Percentiles rank a stretch among this genome's conserved stretches.
phyloP scores from a whole-genome alignment of 768 basidiomycete species.

The Serendipita sp. region DNA sequence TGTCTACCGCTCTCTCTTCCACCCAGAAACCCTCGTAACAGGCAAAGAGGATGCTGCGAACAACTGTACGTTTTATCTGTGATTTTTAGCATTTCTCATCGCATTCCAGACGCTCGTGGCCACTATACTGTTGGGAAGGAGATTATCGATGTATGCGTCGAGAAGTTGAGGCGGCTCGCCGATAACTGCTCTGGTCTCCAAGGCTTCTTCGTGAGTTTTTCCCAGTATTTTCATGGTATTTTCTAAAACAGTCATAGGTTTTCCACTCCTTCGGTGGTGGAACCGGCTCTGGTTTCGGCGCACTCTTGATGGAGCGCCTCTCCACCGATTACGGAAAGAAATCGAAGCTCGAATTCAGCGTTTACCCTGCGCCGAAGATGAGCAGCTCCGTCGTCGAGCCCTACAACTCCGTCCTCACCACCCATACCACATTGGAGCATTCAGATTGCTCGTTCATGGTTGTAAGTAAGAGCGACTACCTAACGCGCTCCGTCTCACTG shows the following conservation, averaged over 20 bases:
- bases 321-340: conserved; percentile 93
- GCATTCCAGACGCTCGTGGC: conserved; percentile 73
- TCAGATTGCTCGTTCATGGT: conserved; percentile 99
- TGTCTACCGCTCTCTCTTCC: conserved; percentile 92
- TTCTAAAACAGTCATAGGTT: conserved; percentile 20
- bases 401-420: conserved; percentile 95
- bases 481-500: conserved; percentile 8
- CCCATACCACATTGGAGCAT: conserved; percentile 97
- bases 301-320: conserved; percentile 89
- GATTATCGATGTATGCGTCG: conserved; percentile 91
- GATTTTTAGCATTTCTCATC: conserved; percentile 8
- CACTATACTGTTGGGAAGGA: conserved; percentile 99
- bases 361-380: conserved; percentile 89
- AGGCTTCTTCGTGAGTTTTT: conserved; percentile 68
- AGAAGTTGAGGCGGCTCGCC: conserved; percentile 88
- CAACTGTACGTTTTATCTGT: conserved; percentile 58
- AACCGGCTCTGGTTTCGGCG: conserved; percentile 98
- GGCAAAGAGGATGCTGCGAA: conserved; percentile 99
- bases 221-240: neutral
- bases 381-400: conserved; percentile 97
- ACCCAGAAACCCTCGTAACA: conserved; percentile 94
- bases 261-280: conserved; percentile 99
- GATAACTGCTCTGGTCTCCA: conserved; percentile 89
- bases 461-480: conserved; percentile 16
- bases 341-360: conserved; percentile 40